Base-by-base conservation (phyloP, 768 basidiomycete species). In the Epithele typhae region DNA sequence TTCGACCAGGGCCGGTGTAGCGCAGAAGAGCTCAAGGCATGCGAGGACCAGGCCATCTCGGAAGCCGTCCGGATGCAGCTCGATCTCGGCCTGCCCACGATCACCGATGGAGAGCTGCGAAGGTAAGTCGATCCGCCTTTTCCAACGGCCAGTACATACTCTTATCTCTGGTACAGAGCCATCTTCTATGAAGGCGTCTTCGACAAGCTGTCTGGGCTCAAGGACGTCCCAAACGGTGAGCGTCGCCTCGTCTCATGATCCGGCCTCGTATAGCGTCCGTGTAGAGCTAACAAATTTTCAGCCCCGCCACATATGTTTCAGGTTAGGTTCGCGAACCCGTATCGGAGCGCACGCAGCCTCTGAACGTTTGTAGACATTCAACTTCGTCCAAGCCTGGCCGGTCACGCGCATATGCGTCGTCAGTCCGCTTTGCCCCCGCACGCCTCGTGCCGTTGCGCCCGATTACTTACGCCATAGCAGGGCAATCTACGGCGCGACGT, bases 111-210 rank as follows among this genome's bases (percentile, higher is more conserved):
- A 25, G 81, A 84, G 61, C 65, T 61, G 48, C 57, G 47, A 35
- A 51, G 56, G 67, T 68, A 18, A 38, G 52, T 30, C 27, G 7
- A 7, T n/a, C n/a, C n/a, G n/a, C n/a, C n/a, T n/a, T n/a, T n/a
- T n/a, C n/a, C n/a, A n/a, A n/a, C n/a, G n/a, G n/a, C n/a, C n/a
- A n/a, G n/a, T n/a, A n/a, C n/a, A n/a, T n/a, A n/a, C 23, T 6
- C 6, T 4, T 11, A 3, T 9, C 14, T 30, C 27, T 7, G 27
- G 27, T 30, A 30, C 27, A 30, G 8, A 81, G 65, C 66, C 22
- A 64, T 72, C 58, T 84, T 79, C 59, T 81, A 71, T 40, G 78
- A 84, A 33, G 82, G 82, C n/a, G 75, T 83, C 27, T 82, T 81
- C 60, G 74, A 84, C 52, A 76, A 72, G 41, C 61, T 86, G 25